Base-by-base conservation (phyloP, 345 rosid species). In the Leavenworthia alabamica region DNA sequence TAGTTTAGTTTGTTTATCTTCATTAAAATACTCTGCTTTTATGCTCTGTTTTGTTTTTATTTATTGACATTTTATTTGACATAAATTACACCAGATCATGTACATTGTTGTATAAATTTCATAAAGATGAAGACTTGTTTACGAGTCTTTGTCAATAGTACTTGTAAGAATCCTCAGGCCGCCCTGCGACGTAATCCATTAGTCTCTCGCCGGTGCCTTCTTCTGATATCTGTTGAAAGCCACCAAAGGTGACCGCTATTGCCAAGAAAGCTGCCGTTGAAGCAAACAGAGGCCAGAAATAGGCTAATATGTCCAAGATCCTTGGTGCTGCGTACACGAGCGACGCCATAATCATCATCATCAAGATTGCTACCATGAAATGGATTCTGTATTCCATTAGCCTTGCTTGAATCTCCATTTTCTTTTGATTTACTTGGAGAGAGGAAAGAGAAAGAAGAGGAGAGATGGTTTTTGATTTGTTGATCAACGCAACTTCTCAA, bases 251-350 rank as follows among this genome's bases (percentile, higher is more conserved):
- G 23, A 76, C 10, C 16, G 85, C 77, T 36, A 73, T 39, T 23
- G 78, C 78, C 68, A 83, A 42, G 61, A 92, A 81, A 23, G 83
- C 88, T 0, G 89, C 50, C 0, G 98, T 89, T 16, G 96, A 92
- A 8, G 90, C 98, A 19, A 89, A 68, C 65, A 92, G 93, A 71
- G 96, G 98, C 95, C 89, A 83, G 69, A 92, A 89, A 64, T 74
- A 89, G 15, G 83, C 72, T 35, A 92, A 60, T 62, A 86, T 65
- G 67, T 69, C 42, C 56, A 85, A 35, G 10, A 86, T 16, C n/a
- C 84, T 71, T 0, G 98, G 95, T 33, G 89, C 83, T 40, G 74
- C 83, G 43, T 81, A 77, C 57, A 77, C 37, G 32, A 83, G 17
- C 1, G 77, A 55, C 26, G 67, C 78, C 41, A 85, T 9, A 4